These are phyloP conservation scores for Davidsoniella neocaledoniae DNA, from an alignment of 2,329 filamentous ascomycete genomes.

Conservation along the genomic window DNA sequence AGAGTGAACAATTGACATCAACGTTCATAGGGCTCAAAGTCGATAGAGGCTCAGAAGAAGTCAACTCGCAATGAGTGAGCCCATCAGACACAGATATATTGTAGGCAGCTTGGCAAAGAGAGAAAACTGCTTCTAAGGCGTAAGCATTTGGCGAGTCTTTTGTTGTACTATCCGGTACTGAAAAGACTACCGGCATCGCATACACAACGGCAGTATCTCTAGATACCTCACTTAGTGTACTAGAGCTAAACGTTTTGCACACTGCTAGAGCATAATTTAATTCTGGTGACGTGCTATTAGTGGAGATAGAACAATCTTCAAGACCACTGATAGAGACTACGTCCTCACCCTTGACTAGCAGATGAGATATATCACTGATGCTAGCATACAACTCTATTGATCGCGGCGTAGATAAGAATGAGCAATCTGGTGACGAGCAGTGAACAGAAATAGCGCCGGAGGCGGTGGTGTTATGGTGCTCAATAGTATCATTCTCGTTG, in stretches of 20 bases:
- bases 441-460: slow-evolving; percentile 9
- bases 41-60: not conserved
- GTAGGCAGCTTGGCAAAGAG: slow-evolving; percentile 19
- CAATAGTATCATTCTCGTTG: too few species aligned
- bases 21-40: not conserved
- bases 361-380: not conserved
- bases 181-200: slow-evolving; percentile 18
- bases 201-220: slow-evolving; percentile 14
- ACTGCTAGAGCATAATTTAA: too few species aligned
- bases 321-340: not conserved
- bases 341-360: not conserved
- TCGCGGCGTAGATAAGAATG: too few species aligned
- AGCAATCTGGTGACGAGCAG: too few species aligned
- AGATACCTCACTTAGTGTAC: too few species aligned
- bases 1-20: slow-evolving; percentile 8
- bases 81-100: slow-evolving; percentile 3
- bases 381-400: too few species aligned
- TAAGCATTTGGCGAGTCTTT: slow-evolving; percentile 12
- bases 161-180: slow-evolving; percentile 13
- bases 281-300: not conserved
- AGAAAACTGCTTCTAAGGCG: slow-evolving; percentile 18
- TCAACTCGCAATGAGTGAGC: not conserved
- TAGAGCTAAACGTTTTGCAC: too few species aligned
- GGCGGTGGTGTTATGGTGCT: slow-evolving; percentile 6
- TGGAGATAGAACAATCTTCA: not conserved